Base-by-base conservation (phyloP, 2,329 filamentous ascomycete species). In the Ascochyta lentis region DNA sequence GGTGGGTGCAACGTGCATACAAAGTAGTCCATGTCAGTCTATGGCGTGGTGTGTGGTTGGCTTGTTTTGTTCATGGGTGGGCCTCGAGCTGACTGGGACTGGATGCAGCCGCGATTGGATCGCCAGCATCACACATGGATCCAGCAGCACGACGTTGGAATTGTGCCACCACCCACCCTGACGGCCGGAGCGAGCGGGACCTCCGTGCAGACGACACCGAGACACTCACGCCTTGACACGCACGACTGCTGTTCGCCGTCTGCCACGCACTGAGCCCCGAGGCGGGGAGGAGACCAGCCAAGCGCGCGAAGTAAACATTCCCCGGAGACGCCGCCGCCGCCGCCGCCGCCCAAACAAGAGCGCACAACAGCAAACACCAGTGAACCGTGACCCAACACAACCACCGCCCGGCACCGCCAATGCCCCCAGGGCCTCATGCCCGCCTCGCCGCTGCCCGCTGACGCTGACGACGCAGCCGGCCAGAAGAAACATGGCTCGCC, bases 401-500 rank as follows among this genome's bases (percentile, higher is more conserved):
- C 27, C 56, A 53, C 47, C 58, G 38, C 43, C 46, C 42, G 39
- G 50, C 64, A 60, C 47, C 23, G 60, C 51, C 58, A 56, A 65
- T 67, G 64, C 60, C 51, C 52, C 46, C 56, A 48, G 48, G 66
- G 61, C 63, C 60, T 56, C 55, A 69, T 69, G 64, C 63, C 59
- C 62, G 60, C 58, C 56, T 58, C 60, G 59, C 65, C 65, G 47
- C 59, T 56, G 58, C 64, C 66, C 58, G 60, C 49, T 58, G 61
- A 65, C 59, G 43, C 65, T 37, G 60, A 68, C 9, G 40, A 51
- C 23, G 44, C 60, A 50, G 54, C 67, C 40, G 46, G 33, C 56
- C 57, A 61, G 46, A 61, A 52, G 35, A 68, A 71, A 60, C 50
- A 74, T 74, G 72, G 56, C 56, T 65, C 68, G 53, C 64, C 68